Evolutionary conservation across 176 grass and related monocot species (phyloP).

Genomic region (Eragrostis nindensis): DNA sequence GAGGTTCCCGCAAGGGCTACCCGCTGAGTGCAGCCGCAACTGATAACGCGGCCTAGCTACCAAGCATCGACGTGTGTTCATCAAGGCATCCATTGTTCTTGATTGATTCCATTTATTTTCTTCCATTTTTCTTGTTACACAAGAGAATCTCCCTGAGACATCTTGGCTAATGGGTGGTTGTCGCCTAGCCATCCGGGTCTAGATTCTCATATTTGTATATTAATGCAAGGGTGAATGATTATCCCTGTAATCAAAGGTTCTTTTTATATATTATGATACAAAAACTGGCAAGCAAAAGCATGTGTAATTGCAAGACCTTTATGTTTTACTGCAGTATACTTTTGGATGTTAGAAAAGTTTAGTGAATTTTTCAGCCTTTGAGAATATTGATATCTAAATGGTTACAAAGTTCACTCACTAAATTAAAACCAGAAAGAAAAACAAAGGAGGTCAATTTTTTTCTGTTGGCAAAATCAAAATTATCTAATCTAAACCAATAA

Average conservation of each 20-base stretch:
- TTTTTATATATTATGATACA: neutral
- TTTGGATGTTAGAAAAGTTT: neutral
- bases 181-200: neutral
- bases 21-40: slow-evolving; percentile 44
- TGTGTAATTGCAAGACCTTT: neutral
- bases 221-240: neutral
- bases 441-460: no score
- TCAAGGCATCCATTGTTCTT: neutral
- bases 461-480: no score
- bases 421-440: no score
- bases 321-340: neutral
- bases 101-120: neutral
- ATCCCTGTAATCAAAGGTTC: neutral
- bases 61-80: neutral
- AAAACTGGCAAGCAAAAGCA: neutral
- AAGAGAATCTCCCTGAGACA: neutral
- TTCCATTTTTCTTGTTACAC: neutral
- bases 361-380: no score
- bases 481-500: no score
- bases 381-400: no score
- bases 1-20: slow-evolving; percentile 46
- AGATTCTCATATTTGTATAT: neutral
- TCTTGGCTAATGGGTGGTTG: neutral
- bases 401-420: no score
- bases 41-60: neutral